Base-by-base conservation (phyloP, 108 stramenopile genomes). In the Hondaea fermentalgiana region DNA sequence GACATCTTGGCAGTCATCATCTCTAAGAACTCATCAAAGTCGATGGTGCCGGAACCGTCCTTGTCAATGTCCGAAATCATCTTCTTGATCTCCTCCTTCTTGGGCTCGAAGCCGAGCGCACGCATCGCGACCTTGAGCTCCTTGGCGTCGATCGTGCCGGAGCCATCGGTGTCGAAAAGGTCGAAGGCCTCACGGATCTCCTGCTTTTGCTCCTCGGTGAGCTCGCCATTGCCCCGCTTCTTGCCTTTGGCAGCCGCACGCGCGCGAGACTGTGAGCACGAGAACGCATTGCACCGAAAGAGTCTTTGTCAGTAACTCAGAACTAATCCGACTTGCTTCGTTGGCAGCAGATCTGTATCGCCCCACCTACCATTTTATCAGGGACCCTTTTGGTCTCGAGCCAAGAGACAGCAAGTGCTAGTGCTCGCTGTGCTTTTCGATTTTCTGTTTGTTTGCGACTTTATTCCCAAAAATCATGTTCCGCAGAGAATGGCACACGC, bases 101-200 rank as follows among this genome's bases (percentile, higher is more conserved):
- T 95, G 45, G 95, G 95, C 92, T 96, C 92, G 55, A 97, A 97
- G 58, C 97, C 97, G 3, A 97, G 91, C 44, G 96, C 96, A 3
- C 96, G 90, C 95, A 97, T 96, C 19, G 96, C 97, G 0, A 96
- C 96, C 91, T 96, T 96, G 16, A 97, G 95, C 90, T 97, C 97
- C 88, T 96, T 95, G 49, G 94, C 94, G 57, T 97, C 97, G 88
- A 97, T 97, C 19, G 94, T 94, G 51, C 95, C 76, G 44, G 91
- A 90, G 42, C 95, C 96, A 92, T 96, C 96, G 5, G 94, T 95
- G 87, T 97, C 96, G 91, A 97, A 97, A 59, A 97, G 91, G 89
- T 95, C 95, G 5, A 89, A 89, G 12, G 88, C 88, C 83, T 89
- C 91, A 8, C 91, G 76, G 29, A 89, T 91, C 88, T 95, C 96